These are phyloP conservation scores for Lachancea lanzarotensis DNA, from an alignment of 805 yeast species.

Conservation along the genomic window DNA sequence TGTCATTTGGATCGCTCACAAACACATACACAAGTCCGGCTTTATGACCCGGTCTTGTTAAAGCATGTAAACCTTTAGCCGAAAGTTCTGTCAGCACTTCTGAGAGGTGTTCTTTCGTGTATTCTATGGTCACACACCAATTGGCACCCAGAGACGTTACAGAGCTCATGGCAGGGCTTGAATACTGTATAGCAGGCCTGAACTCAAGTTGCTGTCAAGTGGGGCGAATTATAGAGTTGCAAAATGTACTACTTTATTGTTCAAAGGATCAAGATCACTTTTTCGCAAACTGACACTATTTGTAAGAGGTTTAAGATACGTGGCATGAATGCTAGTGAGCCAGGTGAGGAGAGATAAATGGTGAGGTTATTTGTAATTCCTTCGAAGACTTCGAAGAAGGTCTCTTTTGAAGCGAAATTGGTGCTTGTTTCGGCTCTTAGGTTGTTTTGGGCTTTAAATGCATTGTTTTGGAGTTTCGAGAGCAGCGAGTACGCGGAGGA, in stretches of 20 bases:
- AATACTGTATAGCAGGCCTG: neutral
- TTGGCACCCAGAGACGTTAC: constrained; percentile 27
- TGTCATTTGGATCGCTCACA: constrained; percentile 15
- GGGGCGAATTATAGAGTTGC: neutral
- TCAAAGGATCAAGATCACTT: neutral
- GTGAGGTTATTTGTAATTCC: too few species aligned
- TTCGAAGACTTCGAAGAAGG: too few species aligned
- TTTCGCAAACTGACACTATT: neutral
- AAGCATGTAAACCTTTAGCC: constrained; percentile 19
- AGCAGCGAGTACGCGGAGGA: too few species aligned
- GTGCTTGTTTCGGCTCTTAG: too few species aligned
- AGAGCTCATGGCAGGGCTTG: constrained; percentile 1
- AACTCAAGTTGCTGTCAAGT: neutral
- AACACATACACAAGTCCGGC: constrained; percentile 18
- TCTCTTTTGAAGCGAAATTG: too few species aligned
- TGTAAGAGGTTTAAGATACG: too few species aligned
- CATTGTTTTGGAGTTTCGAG: too few species aligned
- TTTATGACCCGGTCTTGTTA: constrained; percentile 24
- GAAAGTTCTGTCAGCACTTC: constrained; percentile 22
- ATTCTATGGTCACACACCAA: constrained; percentile 21
- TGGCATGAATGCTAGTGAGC: too few species aligned
- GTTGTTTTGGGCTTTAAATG: too few species aligned
- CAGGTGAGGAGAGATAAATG: too few species aligned
- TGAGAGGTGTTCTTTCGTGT: constrained; percentile 23
- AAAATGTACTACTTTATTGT: too few species aligned